Evolutionary conservation across 2,329 filamentous ascomycete species (phyloP), one percentile per base, ranked within the genome.

Genomic region (Phyllosticta paracitricarpa): DNA sequence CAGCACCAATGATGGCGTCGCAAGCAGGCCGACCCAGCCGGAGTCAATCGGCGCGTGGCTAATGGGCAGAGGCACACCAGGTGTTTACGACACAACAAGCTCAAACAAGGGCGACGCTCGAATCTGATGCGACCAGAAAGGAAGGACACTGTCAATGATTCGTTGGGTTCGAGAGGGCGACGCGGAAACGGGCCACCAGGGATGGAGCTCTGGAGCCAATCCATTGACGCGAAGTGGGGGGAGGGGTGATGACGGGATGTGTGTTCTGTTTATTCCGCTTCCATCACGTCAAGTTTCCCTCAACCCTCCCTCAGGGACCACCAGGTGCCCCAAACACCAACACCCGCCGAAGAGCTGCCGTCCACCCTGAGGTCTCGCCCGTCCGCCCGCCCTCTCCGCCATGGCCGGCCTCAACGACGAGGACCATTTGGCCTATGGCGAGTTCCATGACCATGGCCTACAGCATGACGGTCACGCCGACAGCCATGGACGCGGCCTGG

Each of bases 371-470:
- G 9, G 12, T 40, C 35, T 2, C 19, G 19, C 12, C 14, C 19
- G 19, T 2, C 14, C 35, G 51, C 56, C 58, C 51, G 58, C 53
- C 58, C 58, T n/a, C 53, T 26, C 14, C 19, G 3, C 19, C 19
- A 57, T 35, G 56, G 25, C 54, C 22, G 40, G 56, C 57, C 57
- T 28, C 61, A 22, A 59, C 22, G 65, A 75, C 61, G 78, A 83
- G 65, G 79, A 84, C 66, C 75, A 77, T 63, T 68, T 84, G 68
- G 82, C 82, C 60, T 84, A 84, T 68, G 82, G 82, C 64, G 77
- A 80, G 40, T 81, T 81, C 65, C 72, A 78, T 62, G 70, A 67
- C 33, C 63, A 68, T 54, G 68, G 69, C 67, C 64, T 72, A 22
- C 19, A 22, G 63, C 66, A 69, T 66, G 65, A 72, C 48, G 68